phyloP scores from a whole-genome alignment of 345 rosid genomes.

The Gossypium herbaceum region DNA sequence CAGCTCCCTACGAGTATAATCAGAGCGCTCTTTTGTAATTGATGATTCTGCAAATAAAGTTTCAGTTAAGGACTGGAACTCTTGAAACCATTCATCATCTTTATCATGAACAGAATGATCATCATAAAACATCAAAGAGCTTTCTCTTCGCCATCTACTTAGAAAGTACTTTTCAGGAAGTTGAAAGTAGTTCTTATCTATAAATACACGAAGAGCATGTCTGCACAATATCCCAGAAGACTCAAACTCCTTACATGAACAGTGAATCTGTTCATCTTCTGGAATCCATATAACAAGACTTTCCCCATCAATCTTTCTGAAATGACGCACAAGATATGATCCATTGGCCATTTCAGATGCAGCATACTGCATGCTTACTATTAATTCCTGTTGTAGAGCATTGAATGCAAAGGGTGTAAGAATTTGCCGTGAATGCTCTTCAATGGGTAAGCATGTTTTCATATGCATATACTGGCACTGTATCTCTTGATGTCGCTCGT shows the following conservation, averaged over 20 bases:
- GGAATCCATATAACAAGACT: conserved; percentile 30
- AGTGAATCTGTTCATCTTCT: conserved; percentile 36
- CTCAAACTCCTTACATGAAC: conserved; percentile 41
- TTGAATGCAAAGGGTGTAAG: conserved; percentile 33
- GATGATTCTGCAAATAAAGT: conserved; percentile 29
- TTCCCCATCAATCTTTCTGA: conserved; percentile 34
- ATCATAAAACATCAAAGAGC: conserved; percentile 21
- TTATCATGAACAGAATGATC: conserved; percentile 22
- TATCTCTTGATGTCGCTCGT: conserved; percentile 22
- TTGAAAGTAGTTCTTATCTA: conserved; percentile 33
- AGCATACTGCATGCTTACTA: conserved; percentile 29
- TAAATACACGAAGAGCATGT: conserved; percentile 32
- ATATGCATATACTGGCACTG: conserved; percentile 18
- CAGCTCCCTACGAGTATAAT: conserved; percentile 29
- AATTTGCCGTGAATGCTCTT: conserved; percentile 27
- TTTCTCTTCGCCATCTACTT: conserved; percentile 30
- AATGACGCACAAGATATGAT: conserved; percentile 34
- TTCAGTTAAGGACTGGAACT: conserved; percentile 31
- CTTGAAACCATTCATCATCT: conserved; percentile 27
- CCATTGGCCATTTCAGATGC: conserved; percentile 34
- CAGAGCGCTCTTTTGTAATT: conserved; percentile 26
- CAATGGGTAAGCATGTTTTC: conserved; percentile 31
- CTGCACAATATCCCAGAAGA: conserved; percentile 35
- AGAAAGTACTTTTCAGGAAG: conserved; percentile 32
- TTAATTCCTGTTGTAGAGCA: conserved; percentile 30